Conservation (phyloP, 2,329 filamentous ascomycete species). For the Xylaria multiplex region DNA sequence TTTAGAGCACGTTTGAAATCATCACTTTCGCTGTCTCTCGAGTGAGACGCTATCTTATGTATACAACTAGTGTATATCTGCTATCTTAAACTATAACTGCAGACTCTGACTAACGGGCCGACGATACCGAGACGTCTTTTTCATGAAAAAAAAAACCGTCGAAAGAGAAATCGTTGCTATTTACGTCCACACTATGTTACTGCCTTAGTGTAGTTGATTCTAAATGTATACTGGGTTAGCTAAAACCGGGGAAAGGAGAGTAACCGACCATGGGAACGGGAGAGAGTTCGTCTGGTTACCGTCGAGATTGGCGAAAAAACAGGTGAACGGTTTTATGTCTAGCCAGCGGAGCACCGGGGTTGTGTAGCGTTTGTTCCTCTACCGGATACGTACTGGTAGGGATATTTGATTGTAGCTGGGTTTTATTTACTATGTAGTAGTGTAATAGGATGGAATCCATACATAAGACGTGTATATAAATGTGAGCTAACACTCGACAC, state of each 20-base stretch:
- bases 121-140: background rate
- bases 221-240: background rate
- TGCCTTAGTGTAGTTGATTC: conserved; percentile 9
- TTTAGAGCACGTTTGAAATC: background rate
- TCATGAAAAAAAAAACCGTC: background rate
- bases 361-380: background rate
- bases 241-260: conserved; percentile 8
- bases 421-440: too few relatives aligned
- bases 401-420: too few relatives aligned
- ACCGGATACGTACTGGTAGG: background rate
- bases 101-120: background rate
- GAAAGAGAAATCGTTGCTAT: background rate
- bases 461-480: background rate
- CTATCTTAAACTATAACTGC: background rate
- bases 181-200: background rate
- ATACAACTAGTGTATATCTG: background rate
- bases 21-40: background rate
- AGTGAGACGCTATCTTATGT: too few relatives aligned
- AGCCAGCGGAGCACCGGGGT: background rate
- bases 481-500: background rate
- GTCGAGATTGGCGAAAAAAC: conserved; percentile 28
- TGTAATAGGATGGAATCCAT: background rate
- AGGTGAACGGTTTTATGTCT: background rate
- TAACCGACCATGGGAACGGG: background rate
- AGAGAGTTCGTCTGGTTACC: background rate